Conservation (phyloP, 768 basidiomycete species). For the Boletus vermiculosoides region DNA sequence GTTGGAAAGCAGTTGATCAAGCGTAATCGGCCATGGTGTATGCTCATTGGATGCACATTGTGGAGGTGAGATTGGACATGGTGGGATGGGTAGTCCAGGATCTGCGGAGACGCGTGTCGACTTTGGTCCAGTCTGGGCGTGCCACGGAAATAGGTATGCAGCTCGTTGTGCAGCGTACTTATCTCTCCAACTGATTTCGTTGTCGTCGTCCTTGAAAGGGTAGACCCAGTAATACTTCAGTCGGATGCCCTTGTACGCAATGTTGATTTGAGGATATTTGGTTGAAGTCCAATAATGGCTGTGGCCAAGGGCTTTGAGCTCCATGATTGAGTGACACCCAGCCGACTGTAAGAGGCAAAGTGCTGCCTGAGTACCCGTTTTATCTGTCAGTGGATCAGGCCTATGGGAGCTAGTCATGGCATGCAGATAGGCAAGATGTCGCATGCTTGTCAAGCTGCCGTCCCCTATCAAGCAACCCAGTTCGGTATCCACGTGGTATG, state of each 20-base stretch:
- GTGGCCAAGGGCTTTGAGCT: slow-evolving; percentile 11
- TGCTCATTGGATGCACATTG: not conserved
- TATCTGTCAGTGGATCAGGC: no score
- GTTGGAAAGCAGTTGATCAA: not conserved
- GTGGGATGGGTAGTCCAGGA: no score
- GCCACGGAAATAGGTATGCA: not conserved
- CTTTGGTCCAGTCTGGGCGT: not conserved
- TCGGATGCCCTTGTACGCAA: not conserved
- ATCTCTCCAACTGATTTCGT: no score
- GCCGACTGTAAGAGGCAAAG: slow-evolving; percentile 27
- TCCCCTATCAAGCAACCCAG: slow-evolving; percentile 21
- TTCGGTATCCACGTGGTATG: not conserved
- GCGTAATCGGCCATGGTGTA: not conserved
- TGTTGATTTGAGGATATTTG: not conserved
- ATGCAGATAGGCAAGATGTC: no score
- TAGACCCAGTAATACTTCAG: no score
- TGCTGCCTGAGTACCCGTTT: slow-evolving; percentile 26
- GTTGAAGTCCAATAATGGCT: not conserved
- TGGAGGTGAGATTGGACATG: no score
- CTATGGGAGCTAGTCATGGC: no score
- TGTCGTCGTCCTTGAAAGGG: no score
- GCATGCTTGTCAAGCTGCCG: slow-evolving; percentile 16
- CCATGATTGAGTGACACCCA: not conserved
- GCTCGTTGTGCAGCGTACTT: no score
- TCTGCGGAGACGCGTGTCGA: no score